Evolutionary conservation across 2,329 filamentous ascomycete genomes (phyloP), one percentile per base, ranked within the genome.

Genomic region (Aspergillus quadrilineatus): DNA sequence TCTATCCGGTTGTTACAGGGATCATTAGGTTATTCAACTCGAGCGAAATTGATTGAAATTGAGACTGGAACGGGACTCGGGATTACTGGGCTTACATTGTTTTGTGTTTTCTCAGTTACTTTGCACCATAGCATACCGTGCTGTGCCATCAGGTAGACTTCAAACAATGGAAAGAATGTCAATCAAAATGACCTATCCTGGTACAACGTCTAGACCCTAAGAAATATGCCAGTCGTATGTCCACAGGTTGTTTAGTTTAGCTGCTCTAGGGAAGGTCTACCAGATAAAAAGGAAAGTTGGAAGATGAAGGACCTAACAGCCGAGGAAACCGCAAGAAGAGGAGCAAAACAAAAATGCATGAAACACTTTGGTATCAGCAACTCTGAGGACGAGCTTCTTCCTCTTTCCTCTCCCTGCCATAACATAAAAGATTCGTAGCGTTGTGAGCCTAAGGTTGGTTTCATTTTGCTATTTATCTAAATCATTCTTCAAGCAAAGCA

Each of bases 111-210:
- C 29, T 12, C 10, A 48, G 50, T 50, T 32, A 42, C 49, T 34
- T 42, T 55, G 34, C 34, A 37, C 55, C 26, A 45, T 58, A 53
- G 50, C 43, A 53, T 50, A 51, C 32, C 43, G 50, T 51, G 54
- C 43, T 46, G 55, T 54, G 54, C 52, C 46, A 51, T 51, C 60
- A 63, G 60, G 14, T 59, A 56, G 53, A 63, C 53, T 55, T 49
- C 60, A 61, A 61, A 61, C 30, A 56, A 64, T 53, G 50, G 59
- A 54, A 45, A 48, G 43, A 49, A 37, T 44, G 39, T 36, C 37
- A 45, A 34, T 22, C 3, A 22, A 22, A 22, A 22, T 22, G 22
- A 22, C 22, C 22, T 22, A 22, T 22, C 22, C 22, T 22, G 22
- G 3, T 22, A 22, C 22, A 22, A 22, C 22, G 22, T 22, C 22